phyloP scores from a whole-genome alignment of 495 filamentous ascomycete genomes.

The Thermothielavioides terrestris region DNA sequence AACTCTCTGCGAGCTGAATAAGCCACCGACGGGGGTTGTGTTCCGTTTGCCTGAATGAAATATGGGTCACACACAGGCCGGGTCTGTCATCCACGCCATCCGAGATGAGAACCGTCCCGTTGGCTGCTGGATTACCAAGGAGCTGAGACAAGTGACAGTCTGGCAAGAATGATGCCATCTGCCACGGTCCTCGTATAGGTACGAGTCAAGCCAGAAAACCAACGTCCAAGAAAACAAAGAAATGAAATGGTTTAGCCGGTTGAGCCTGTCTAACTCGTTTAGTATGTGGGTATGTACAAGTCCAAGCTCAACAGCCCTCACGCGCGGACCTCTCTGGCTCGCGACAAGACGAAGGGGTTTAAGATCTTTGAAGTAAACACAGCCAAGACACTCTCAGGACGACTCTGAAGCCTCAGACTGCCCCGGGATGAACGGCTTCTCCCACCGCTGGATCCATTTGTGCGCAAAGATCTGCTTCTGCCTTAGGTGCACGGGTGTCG shows the following conservation, averaged over 20 bases:
- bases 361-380: neutral
- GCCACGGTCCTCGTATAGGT: no score
- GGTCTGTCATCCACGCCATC: no score
- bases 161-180: no score
- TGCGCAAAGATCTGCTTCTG: slow-evolving; percentile 69
- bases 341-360: neutral
- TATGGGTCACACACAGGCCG: no score
- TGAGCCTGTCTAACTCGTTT: slow-evolving; percentile 6
- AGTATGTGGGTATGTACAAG: slow-evolving; percentile 6
- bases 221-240: neutral
- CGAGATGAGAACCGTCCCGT: no score
- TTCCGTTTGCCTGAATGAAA: no score
- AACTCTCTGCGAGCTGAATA: no score
- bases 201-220: no score
- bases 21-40: no score
- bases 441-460: slow-evolving; percentile 30
- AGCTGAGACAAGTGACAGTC: no score
- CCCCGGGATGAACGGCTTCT: slow-evolving; percentile 31
- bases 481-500: slow-evolving; percentile 75
- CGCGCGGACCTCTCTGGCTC: neutral
- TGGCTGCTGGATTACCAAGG: neutral
- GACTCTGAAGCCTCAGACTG: slow-evolving; percentile 7
- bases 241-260: slow-evolving; percentile 1
- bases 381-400: neutral
- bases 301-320: neutral